These are phyloP conservation scores for Apiotrichum akiyoshidainum DNA, from an alignment of 1,284 basidiomycete genomes.

Conservation along the genomic window DNA sequence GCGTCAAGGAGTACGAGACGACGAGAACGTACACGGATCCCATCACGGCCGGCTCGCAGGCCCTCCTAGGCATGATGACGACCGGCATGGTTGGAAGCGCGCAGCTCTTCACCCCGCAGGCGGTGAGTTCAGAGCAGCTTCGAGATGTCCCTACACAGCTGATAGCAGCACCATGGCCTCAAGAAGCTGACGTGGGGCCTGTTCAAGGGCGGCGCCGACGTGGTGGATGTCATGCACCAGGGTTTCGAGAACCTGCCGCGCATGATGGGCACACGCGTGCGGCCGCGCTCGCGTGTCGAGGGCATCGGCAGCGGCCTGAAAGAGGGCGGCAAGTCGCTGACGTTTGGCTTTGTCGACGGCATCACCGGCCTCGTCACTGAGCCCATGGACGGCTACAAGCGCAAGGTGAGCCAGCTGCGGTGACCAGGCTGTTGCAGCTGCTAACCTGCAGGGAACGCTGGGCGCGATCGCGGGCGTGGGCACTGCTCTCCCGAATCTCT, in stretches of 20 bases:
- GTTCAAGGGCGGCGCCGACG: slow-evolving; percentile 25
- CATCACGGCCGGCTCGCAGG: slow-evolving; percentile 46
- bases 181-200: slow-evolving; percentile 39
- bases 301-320: slow-evolving; percentile 54
- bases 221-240: slow-evolving; percentile 40
- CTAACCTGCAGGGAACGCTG: too few species aligned
- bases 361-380: slow-evolving; percentile 58
- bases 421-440: too few species aligned
- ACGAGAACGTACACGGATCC: slow-evolving; percentile 9
- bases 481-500: too few species aligned
- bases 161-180: slow-evolving; percentile 32
- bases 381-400: slow-evolving; percentile 50
- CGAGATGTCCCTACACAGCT: slow-evolving; percentile 52
- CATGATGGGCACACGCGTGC: slow-evolving; percentile 54
- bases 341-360: slow-evolving; percentile 56
- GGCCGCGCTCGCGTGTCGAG: slow-evolving; percentile 51
- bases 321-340: slow-evolving; percentile 52
- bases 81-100: too few species aligned
- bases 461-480: too few species aligned
- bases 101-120: too few species aligned
- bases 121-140: slow-evolving; percentile 29
- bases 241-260: slow-evolving; percentile 55
- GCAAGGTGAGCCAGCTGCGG: background rate
- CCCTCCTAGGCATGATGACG: slow-evolving; percentile 55
- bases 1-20: slow-evolving; percentile 55